Evolutionary conservation across 176 grass and related monocot genomes (phyloP).

Genomic region (Carex cristatella): DNA sequence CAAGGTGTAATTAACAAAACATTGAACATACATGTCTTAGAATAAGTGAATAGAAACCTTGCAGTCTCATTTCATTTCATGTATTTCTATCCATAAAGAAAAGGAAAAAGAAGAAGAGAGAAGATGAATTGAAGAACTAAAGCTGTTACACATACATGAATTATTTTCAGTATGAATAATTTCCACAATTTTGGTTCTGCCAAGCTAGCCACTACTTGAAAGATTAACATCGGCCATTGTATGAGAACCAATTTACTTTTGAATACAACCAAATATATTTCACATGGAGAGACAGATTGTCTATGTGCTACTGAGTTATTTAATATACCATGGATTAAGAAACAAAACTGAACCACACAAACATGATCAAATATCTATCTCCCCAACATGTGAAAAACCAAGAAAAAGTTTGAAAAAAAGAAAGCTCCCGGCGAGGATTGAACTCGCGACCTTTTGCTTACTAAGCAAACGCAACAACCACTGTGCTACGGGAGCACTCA

Average conservation of each 20-base stretch:
- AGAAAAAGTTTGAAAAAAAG: not conserved
- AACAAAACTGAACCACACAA: not conserved
- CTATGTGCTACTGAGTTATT: not conserved
- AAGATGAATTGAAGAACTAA: too few species aligned
- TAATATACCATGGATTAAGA: not conserved
- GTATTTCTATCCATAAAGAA: too few species aligned
- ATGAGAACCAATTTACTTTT: not conserved
- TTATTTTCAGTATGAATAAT: too few species aligned
- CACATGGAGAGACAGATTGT: not conserved
- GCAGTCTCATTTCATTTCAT: too few species aligned
- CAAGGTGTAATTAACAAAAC: too few species aligned
- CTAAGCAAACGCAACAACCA: constrained; percentile 78
- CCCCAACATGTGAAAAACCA: not conserved
- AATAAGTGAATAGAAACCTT: too few species aligned
- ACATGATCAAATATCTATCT: not conserved
- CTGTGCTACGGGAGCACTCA: constrained; percentile 39
- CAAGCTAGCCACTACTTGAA: too few species aligned
- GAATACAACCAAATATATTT: not conserved
- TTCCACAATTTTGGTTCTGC: too few species aligned
- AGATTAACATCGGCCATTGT: not conserved
- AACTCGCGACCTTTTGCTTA: constrained; percentile 91
- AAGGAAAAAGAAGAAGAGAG: too few species aligned
- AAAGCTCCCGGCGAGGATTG: constrained; percentile 33
- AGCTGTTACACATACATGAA: too few species aligned
- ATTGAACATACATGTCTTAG: too few species aligned